These are phyloP conservation scores for Gossypium turneri DNA, from an alignment of 345 rosid genomes.

Conservation along the genomic window DNA sequence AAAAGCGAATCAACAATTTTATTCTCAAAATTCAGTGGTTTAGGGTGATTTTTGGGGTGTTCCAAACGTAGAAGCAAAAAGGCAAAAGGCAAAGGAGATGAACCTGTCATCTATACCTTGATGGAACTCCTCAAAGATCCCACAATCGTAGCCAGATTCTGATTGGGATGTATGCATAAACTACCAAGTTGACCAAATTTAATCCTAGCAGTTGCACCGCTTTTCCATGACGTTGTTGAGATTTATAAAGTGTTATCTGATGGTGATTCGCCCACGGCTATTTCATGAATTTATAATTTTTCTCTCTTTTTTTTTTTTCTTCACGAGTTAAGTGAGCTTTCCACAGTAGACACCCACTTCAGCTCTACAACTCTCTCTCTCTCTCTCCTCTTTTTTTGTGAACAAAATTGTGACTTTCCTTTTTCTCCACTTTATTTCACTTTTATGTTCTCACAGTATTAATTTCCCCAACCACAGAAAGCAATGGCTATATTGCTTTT, in stretches of 20 bases:
- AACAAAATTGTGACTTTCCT: background rate
- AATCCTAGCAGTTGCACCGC: background rate
- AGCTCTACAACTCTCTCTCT: background rate
- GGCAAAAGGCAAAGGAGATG: background rate
- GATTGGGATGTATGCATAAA: background rate
- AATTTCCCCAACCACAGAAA: background rate
- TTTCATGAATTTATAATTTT: background rate
- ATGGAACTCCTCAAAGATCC: background rate
- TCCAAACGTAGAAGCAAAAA: background rate
- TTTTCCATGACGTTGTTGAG: background rate
- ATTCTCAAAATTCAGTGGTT: too few relatives aligned
- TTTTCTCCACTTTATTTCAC: too few relatives aligned
- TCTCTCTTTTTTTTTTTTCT: background rate
- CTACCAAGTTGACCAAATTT: background rate
- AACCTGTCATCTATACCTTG: background rate
- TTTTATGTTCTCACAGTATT: background rate
- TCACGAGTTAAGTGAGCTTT: background rate
- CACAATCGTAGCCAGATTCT: background rate
- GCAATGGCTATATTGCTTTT: background rate
- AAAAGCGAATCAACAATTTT: background rate
- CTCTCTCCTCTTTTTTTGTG: background rate
- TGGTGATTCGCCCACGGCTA: background rate
- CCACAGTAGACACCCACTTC: background rate
- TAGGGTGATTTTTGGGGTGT: background rate
- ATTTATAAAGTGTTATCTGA: background rate